Base-by-base conservation (phyloP, 2,329 filamentous ascomycete species). In the Apiospora phragmitis region DNA sequence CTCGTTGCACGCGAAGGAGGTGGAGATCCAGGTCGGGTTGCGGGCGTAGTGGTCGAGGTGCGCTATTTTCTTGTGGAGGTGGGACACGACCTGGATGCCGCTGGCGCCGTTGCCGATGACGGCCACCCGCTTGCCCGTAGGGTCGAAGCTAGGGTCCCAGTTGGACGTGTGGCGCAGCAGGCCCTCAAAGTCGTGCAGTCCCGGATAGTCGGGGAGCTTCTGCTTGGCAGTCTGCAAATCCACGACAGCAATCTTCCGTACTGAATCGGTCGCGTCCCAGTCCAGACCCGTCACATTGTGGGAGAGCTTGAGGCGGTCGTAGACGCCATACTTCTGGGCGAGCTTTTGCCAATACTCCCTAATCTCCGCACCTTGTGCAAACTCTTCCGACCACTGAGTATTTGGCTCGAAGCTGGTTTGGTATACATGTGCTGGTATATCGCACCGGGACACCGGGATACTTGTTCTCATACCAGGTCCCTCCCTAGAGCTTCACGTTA, bases 381-480 rank as follows among this genome's bases (percentile, higher is more conserved):
- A 94, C 71, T 90, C 85, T 74, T 93, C 89, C 0, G 85, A 86
- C 92, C 92, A 94, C 73, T 92, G 84, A 0, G 86, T 87, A 70
- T 93, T 93, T 0, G 91, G 90, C 8, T 85, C 84, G 77, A 93
- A 93, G 0, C 89, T 90, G 9, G 87, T 88, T 76, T 93, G 91
- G 75, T 94, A 94, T 26, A 91, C 90, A 77, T 92, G 90, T 0
- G 90, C 87, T 0, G 91, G 90, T 18, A 93, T 88, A 77, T 93
- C 91, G 74, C 91, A 93, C 55, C 89, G 83, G 83, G 0, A 92
- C 89, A 1, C 90, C 91, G 0, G 90, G 90, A 72, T 92, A 92
- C 4, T 83, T 77, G 69, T 88, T 88, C 71, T 87, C 86, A 67
- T 86, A 83, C 86, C 86, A 89, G 4, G 85, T 88, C 1, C 86